These are phyloP conservation scores for Cryptococcus neoformans DNA, from an alignment of 1,284 basidiomycete genomes.

Conservation along the genomic window DNA sequence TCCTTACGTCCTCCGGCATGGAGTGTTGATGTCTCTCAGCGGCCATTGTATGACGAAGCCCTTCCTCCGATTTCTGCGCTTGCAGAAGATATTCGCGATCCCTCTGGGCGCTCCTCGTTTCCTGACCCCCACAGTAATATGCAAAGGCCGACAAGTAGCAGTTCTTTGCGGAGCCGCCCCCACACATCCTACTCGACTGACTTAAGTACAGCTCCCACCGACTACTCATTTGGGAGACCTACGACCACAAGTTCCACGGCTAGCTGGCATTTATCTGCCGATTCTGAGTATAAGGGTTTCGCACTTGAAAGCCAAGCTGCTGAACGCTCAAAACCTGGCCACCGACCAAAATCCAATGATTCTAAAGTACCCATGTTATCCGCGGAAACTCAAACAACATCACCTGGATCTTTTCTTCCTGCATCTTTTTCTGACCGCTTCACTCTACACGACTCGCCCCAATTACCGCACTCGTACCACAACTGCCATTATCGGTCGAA, in stretches of 20 bases:
- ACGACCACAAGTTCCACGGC: slow-evolving; percentile 12
- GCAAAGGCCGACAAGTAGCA: slow-evolving; percentile 4
- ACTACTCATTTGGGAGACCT: slow-evolving; percentile 13
- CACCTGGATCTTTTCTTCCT: no score
- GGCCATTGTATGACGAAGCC: neutral
- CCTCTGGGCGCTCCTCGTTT: neutral
- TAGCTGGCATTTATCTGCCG: slow-evolving; percentile 5
- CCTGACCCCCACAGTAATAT: slow-evolving; percentile 12
- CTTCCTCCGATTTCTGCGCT: slow-evolving; percentile 19
- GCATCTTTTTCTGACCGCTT: no score
- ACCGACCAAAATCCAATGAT: no score
- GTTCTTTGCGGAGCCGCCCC: slow-evolving; percentile 7
- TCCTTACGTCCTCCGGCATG: neutral
- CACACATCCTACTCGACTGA: slow-evolving; percentile 9
- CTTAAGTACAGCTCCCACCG: slow-evolving; percentile 6
- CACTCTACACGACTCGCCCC: no score
- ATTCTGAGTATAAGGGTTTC: slow-evolving; percentile 2
- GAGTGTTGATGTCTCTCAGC: neutral
- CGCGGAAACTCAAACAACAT: no score
- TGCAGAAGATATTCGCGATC: slow-evolving; percentile 7
- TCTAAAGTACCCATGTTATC: no score
- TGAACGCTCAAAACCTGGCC: no score
- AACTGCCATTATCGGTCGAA: no score
- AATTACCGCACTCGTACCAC: no score
- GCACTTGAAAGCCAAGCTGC: neutral